Percentiles rank a stretch among this genome's conserved stretches.
Conservation (phyloP, 2,329 filamentous ascomycete genomes). For the Helotiales sp. region DNA sequence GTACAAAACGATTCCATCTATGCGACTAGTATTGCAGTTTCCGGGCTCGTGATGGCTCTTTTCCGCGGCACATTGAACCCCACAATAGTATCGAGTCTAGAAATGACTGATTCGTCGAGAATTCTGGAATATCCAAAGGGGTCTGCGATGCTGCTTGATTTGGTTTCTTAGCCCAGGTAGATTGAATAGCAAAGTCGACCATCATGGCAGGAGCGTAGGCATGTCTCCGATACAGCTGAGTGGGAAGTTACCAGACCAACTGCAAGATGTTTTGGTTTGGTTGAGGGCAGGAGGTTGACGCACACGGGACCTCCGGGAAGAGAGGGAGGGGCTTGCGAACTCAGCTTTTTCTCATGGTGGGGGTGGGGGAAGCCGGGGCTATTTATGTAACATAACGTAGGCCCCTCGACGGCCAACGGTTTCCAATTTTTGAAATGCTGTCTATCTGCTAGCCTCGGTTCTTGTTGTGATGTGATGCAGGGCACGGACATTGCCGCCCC, state of each 20-base stretch:
- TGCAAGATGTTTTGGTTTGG: no score
- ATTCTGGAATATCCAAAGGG: constrained; percentile 17
- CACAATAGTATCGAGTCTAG: constrained; percentile 3
- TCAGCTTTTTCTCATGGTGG: no score
- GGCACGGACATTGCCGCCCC: no score
- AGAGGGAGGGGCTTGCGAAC: no score
- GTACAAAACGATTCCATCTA: background rate
- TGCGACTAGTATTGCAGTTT: constrained; percentile 14
- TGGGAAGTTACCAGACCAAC: background rate
- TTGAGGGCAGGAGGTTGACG: no score
- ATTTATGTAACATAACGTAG: no score
- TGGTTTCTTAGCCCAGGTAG: constrained; percentile 8
- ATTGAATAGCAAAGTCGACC: constrained; percentile 5
- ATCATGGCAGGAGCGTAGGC: background rate
- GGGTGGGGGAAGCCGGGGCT: no score
- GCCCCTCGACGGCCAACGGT: no score
- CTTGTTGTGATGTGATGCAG: no score
- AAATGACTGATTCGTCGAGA: constrained; percentile 8
- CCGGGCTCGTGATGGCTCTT: constrained; percentile 4
- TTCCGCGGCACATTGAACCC: background rate
- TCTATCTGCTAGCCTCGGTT: no score
- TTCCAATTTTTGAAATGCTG: no score
- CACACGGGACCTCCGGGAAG: no score
- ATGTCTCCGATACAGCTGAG: constrained; percentile 5
- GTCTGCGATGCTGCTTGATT: constrained; percentile 11